A percentile compares a stretch with the other conserved stretches of the same genome.
Conservation (phyloP, 177 flowering plant species). For the Vitis hybrid region DNA sequence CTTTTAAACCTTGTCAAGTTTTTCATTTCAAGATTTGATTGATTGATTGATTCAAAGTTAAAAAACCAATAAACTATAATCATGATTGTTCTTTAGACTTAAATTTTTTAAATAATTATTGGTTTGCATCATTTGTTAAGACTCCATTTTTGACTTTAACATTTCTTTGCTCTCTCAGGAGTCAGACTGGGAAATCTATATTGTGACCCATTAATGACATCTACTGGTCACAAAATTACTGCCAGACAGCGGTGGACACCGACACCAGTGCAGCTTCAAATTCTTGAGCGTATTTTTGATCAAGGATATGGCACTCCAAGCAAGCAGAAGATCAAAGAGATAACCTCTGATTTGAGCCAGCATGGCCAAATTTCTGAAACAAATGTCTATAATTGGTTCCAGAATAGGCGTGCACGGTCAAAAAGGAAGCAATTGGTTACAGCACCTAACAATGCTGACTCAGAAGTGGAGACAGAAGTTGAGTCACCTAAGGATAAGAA, state of each 20-base stretch:
- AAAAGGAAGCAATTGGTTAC: conserved; percentile 51
- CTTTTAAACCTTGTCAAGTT: too few relatives aligned
- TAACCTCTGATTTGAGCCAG: conserved; percentile 65
- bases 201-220: conserved; percentile 73
- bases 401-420: conserved; percentile 90
- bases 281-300: conserved; percentile 82
- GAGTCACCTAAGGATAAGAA: conserved; percentile 73
- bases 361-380: conserved; percentile 92
- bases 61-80: too few relatives aligned
- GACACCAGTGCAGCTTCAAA: conserved; percentile 83
- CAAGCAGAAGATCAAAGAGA: conserved; percentile 65
- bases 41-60: too few relatives aligned
- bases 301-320: conserved; percentile 86
- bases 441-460: conserved; percentile 37
- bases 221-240: conserved; percentile 67
- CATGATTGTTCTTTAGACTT: neutral
- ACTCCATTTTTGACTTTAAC: neutral
- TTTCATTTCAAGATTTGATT: too few relatives aligned
- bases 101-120: neutral
- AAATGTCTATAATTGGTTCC: conserved; percentile 97
- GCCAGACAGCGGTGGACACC: conserved; percentile 96
- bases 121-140: neutral
- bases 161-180: conserved; percentile 41
- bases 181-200: conserved; percentile 74
- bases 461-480: conserved; percentile 81